Conservation (phyloP, 2,329 filamentous ascomycete genomes). For the Cladosporium phlei region DNA sequence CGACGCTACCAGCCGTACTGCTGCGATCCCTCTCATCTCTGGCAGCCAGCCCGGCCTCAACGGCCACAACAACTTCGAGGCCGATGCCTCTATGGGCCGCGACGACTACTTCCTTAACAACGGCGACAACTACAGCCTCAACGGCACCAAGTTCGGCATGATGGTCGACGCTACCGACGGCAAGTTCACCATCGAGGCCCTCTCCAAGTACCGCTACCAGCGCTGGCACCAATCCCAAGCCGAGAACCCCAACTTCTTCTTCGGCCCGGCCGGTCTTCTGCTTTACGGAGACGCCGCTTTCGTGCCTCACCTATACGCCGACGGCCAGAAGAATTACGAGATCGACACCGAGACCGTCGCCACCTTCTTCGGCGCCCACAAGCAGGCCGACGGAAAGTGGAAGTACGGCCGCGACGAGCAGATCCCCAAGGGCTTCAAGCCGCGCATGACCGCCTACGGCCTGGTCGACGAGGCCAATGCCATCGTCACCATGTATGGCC, state of each 20-base stretch:
- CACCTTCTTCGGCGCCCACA: constrained; percentile 17
- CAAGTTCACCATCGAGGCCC: constrained; percentile 32
- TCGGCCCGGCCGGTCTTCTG: constrained; percentile 35
- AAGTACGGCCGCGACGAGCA: constrained; percentile 26
- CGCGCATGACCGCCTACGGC: constrained; percentile 1
- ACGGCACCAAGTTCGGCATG: constrained; percentile 35
- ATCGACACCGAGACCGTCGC: constrained; percentile 17
- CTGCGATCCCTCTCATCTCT: constrained; percentile 24
- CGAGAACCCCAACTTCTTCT: constrained; percentile 39
- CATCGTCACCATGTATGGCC: constrained; percentile 28
- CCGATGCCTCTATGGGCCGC: constrained; percentile 37
- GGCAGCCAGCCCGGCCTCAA: constrained; percentile 37
- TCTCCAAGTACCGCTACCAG: constrained; percentile 30
- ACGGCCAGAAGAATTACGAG: constrained; percentile 1
- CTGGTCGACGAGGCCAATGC: neutral
- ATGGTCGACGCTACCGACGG: constrained; percentile 34
- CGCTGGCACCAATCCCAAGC: constrained; percentile 35
- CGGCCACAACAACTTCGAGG: constrained; percentile 41
- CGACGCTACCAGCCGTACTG: constrained; percentile 38
- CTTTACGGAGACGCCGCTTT: constrained; percentile 40
- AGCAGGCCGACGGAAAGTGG: constrained; percentile 37
- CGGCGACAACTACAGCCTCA: constrained; percentile 35
- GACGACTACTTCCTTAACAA: constrained; percentile 34
- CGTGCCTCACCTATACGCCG: constrained; percentile 34
- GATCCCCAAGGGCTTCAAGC: constrained; percentile 1